Evolutionary conservation across 2,329 filamentous ascomycete species (phyloP).

Genomic region (Parastagonospora avenae): DNA sequence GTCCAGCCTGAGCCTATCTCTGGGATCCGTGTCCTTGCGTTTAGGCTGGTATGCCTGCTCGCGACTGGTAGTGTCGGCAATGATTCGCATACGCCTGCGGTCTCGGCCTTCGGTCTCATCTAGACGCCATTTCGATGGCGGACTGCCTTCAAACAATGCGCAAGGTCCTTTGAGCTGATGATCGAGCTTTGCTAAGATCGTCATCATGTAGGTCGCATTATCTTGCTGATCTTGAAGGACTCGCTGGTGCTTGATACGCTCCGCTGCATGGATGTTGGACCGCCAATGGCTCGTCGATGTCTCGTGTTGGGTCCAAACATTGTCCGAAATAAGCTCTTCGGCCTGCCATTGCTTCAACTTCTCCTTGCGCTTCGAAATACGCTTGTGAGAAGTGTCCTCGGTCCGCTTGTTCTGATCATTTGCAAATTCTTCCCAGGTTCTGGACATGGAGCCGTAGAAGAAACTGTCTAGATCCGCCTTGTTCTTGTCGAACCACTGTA

Average conservation of each 20-base stretch:
- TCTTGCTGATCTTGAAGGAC: conserved; percentile 92
- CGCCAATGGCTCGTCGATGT: conserved; percentile 89
- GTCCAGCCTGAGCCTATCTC: conserved; percentile 55
- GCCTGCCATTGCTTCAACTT: conserved; percentile 79
- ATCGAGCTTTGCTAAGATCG: conserved; percentile 78
- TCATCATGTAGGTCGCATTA: conserved; percentile 76
- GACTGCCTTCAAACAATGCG: conserved; percentile 73
- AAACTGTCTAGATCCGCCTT: conserved; percentile 77
- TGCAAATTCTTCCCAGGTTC: conserved; percentile 88
- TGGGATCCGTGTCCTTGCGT: conserved; percentile 65
- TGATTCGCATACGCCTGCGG: conserved; percentile 85
- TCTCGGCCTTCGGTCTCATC: conserved; percentile 96
- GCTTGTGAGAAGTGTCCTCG: conserved; percentile 72
- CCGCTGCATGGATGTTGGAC: conserved; percentile 91
- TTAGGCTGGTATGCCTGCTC: conserved; percentile 85
- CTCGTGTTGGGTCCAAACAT: conserved; percentile 79
- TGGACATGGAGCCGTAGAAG: conserved; percentile 81
- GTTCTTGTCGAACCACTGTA: conserved; percentile 86
- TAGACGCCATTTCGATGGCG: conserved; percentile 80
- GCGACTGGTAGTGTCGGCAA: conserved; percentile 72
- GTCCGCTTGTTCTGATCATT: conserved; percentile 79
- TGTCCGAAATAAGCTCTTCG: conserved; percentile 71
- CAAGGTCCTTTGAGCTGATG: conserved; percentile 78
- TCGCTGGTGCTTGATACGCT: conserved; percentile 89
- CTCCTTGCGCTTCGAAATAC: conserved; percentile 78